Evolutionary conservation across 441 rosid genomes (phyloP), one percentile per base, ranked within the genome.

Genomic region (Arabidopsis lyrata): DNA sequence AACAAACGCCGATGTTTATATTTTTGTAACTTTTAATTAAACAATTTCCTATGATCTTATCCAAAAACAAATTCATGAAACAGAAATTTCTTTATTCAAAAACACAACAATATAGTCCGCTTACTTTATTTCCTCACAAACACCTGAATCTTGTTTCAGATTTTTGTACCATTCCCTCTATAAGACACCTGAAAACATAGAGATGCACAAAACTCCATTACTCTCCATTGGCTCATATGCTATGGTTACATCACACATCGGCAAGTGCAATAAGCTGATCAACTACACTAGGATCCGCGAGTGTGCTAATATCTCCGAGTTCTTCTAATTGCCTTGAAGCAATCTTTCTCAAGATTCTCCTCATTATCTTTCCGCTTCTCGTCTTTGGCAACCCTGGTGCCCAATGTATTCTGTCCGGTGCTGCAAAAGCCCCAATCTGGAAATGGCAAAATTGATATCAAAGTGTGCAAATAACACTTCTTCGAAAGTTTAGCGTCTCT

Each of bases 341-440:
- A 54, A 95, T 91, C 86, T 95, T 95, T 85, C 97, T 82, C 71
- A 93, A 80, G 76, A 95, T 87, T 81, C 99, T 88, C 72, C 99
- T 84, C 99, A 93, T 93, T 78, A 91, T 93, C 87, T 91, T 93
- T 54, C 98, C 98, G 52, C 98, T 95, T 80, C 95, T 90, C 2
- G 99, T 95, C 81, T 95, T 95, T 13, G 98, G 99, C 72, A 92
- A 88, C 22, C 91, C 86, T 0, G 97, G 96, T 3, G 99, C 97
- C 98, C 98, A 95, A 22, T 95, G 99, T 64, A 95, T 86, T 81
- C 74, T 88, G 73, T 92, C 99, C 1, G 99, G 98, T 22, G 96
- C 92, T 3, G 99, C 98, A 75, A 95, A 95, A 59, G 98, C 96
- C 73, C 99, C 99, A 41, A 95, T 95, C 98, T 92, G 87, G 32